Evolutionary conservation across 805 yeast species (phyloP), one percentile per base, ranked within the genome.

Genomic region (Schizosaccharomyces pombe): DNA sequence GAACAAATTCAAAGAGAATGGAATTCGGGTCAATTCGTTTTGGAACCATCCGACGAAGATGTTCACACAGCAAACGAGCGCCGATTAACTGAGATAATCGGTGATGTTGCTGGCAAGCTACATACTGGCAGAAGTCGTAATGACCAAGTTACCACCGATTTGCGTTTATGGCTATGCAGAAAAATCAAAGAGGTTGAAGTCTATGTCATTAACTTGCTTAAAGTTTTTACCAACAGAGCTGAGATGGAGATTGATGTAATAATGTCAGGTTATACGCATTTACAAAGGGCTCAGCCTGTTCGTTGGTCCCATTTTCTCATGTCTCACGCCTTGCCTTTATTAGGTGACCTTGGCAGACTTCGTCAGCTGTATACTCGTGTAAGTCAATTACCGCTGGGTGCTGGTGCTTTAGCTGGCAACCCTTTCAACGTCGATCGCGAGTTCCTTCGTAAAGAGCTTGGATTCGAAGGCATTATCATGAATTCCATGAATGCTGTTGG

Each of bases 111-210:
- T 14, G 99, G 99, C 47, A 91, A 91, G 63, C 97, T 91, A 32
- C 99, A 91, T 67, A 91, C 99, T n/a, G 99, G 99, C 58, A 79
- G 99, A 65, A 84, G 95, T 52, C 80, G 99, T 75, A 91, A 91
- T 64, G 99, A 91, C 67, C 99, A 91, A 72, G 96, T 87, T 54
- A 98, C 95, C 51, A 89, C 97, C n/a, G 98, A 91, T 65, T 84
- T 91, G 94, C 77, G 99, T 68, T 77, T 91, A 29, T 89, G 77
- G 61, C 95, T 91, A 55, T 80, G 95, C 63, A 87, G 80, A 61
- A 76, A 78, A 59, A 70, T 91, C 58, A 65, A 62, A 22, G 73
- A 70, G n/a, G 73, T 80, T 62, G 65, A 85, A 54, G 70, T 76
- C 2, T 71, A 71, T 16, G 70, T 76, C 56, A 71, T 82, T 60